phyloP scores from a whole-genome alignment of 2,329 filamentous ascomycete species.

The Colletotrichum noveboracense region DNA sequence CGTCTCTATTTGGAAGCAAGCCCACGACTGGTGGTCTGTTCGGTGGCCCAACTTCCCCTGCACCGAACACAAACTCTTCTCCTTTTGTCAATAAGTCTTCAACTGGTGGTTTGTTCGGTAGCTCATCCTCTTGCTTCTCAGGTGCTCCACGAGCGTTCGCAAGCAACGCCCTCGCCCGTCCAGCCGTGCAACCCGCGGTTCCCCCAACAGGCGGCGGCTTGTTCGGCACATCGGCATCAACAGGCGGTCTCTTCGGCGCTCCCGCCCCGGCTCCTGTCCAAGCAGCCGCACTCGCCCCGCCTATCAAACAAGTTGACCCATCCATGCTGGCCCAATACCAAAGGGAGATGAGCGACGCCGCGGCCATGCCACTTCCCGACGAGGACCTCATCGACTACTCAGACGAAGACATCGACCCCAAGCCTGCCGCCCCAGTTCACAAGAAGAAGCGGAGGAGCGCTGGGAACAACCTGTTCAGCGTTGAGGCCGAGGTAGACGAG shows the following conservation, averaged over 20 bases:
- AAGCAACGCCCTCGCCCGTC: neutral
- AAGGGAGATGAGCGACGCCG: neutral
- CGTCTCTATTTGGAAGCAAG: neutral
- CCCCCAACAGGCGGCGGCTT: neutral
- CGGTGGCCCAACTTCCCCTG: neutral
- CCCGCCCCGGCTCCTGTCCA: neutral
- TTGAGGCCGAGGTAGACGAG: neutral
- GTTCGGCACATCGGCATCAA: neutral
- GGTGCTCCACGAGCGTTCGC: neutral
- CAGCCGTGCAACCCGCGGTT: neutral
- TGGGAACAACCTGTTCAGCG: neutral
- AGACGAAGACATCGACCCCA: neutral
- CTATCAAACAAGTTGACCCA: neutral
- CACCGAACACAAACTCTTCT: neutral
- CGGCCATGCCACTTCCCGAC: neutral
- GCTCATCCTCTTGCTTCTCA: neutral
- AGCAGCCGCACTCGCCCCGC: neutral
- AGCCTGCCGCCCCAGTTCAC: neutral
- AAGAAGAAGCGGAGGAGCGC: neutral
- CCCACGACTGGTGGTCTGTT: neutral
- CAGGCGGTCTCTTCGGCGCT: neutral
- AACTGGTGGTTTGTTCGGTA: neutral
- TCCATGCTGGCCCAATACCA: neutral
- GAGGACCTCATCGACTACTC: neutral
- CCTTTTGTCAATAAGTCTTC: neutral